Percentiles rank a stretch among this genome's conserved stretches.
Conservation (phyloP, 768 basidiomycete genomes). For the Pleurotus pulmonarius region DNA sequence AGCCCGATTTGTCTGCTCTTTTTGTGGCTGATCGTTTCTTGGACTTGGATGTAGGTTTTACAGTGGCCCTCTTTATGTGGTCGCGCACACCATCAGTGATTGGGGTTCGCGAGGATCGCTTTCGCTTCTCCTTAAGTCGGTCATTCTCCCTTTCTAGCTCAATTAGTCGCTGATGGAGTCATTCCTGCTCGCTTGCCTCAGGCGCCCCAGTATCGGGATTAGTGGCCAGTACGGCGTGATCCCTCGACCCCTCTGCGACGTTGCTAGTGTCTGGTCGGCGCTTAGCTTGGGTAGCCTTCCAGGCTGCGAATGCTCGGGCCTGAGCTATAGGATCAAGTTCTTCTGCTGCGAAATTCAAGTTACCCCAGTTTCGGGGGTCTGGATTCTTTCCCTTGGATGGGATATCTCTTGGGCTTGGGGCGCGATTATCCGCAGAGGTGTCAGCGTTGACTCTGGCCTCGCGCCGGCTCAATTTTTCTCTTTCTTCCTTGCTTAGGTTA, state of each 20-base stretch:
- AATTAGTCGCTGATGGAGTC: background rate
- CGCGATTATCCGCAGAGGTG: background rate
- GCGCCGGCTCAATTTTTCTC: background rate
- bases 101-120: background rate
- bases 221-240: background rate
- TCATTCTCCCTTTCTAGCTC: background rate
- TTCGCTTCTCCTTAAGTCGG: background rate
- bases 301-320: background rate
- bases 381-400: conserved; percentile 37
- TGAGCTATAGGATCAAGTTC: conserved; percentile 16
- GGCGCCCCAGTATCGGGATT: background rate
- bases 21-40: background rate
- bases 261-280: background rate
- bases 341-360: conserved; percentile 7
- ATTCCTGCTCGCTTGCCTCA: background rate
- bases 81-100: background rate
- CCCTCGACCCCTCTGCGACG: background rate
- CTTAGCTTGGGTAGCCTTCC: background rate
- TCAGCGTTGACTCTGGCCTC: background rate
- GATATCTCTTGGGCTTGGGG: background rate
- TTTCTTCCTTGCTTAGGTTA: background rate
- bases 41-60: background rate
- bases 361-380: conserved; percentile 22
- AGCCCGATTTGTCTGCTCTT: background rate
- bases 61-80: background rate